These are phyloP conservation scores for Gloeostereum incarnatum DNA, from an alignment of 768 basidiomycete species.

Conservation along the genomic window DNA sequence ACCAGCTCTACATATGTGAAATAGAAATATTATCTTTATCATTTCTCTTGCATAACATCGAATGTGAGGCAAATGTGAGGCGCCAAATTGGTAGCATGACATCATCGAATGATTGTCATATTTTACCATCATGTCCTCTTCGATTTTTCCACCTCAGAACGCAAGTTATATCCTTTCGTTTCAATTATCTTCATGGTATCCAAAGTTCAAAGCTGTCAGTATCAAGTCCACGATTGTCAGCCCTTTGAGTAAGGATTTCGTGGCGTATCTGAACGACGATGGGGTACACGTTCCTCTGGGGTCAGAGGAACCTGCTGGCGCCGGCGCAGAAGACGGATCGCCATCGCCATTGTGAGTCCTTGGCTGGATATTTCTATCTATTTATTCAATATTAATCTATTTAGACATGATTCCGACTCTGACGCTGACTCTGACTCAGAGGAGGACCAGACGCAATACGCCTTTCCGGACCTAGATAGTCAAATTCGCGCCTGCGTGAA, in stretches of 20 bases:
- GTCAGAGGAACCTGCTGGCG: constrained; percentile 63
- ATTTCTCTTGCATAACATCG: no score
- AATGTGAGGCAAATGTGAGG: no score
- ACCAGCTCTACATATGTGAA: no score
- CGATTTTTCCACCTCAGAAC: constrained; percentile 44
- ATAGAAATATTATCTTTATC: no score
- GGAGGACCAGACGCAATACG: no score
- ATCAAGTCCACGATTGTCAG: constrained; percentile 71
- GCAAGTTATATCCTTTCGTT: constrained; percentile 53
- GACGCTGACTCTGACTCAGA: neutral
- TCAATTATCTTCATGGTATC: constrained; percentile 85
- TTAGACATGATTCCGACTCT: constrained; percentile 4
- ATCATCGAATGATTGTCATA: no score
- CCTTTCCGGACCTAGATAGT: constrained; percentile 78
- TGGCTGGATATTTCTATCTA: no score
- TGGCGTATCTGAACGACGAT: constrained; percentile 70
- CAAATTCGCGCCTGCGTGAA: constrained; percentile 57
- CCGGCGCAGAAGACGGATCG: no score
- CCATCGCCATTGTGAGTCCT: no score
- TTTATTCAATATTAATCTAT: neutral
- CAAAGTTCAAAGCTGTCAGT: constrained; percentile 48
- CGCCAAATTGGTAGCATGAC: no score
- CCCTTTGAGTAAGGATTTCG: constrained; percentile 55
- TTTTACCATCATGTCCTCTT: constrained; percentile 10
- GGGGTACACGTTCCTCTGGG: constrained; percentile 80